Evolutionary conservation across 345 rosid species (phyloP).

Genomic region (Salix udensis): DNA sequence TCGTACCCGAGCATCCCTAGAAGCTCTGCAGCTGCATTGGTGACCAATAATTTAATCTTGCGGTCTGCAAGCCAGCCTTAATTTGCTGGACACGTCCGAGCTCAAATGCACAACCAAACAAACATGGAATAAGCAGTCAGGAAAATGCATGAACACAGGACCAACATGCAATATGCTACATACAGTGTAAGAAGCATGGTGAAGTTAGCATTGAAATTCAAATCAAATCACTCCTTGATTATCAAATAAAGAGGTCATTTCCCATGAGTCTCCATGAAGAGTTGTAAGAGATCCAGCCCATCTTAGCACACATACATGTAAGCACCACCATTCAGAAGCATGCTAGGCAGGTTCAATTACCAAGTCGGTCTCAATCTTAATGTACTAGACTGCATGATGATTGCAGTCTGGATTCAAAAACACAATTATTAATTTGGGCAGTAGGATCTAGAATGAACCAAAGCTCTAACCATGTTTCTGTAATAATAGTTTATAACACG

Average conservation of each 20-base stretch:
- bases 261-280: neutral
- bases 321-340: neutral
- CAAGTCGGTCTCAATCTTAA: no score
- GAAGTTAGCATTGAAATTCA: neutral
- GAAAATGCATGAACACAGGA: neutral
- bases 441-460: neutral
- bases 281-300: neutral
- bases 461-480: neutral
- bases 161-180: neutral
- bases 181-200: neutral
- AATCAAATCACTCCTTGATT: neutral
- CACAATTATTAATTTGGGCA: neutral
- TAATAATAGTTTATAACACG: neutral
- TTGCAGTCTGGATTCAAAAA: neutral
- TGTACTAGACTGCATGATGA: neutral
- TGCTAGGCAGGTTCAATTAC: no score
- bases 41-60: conserved; percentile 71
- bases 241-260: neutral
- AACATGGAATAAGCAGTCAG: neutral
- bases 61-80: conserved; percentile 82
- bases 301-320: neutral
- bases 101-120: conserved; percentile 40
- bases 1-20: conserved; percentile 89
- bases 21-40: conserved; percentile 68
- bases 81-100: conserved; percentile 84